A percentile compares a stretch with the other conserved stretches of the same genome.
phyloP scores from a whole-genome alignment of 1,284 basidiomycete species.

The Pseudozyma hubeiensis region DNA sequence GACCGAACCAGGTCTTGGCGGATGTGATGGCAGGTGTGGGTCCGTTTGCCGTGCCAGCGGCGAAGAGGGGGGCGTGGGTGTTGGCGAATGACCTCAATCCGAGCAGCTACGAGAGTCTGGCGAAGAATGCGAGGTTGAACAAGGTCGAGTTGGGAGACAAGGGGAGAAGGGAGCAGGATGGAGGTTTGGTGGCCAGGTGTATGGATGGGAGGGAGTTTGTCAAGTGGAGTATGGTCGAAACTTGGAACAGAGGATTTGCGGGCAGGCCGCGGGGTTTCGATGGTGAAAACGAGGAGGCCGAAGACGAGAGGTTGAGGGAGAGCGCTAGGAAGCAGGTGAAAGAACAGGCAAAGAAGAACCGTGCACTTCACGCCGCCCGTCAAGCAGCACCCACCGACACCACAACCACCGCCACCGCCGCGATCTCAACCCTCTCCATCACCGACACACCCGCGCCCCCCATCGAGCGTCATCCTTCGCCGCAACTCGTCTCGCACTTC shows the following conservation, averaged over 20 bases:
- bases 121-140: constrained; percentile 51
- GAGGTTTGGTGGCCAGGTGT: constrained; percentile 37
- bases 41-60: constrained; percentile 93
- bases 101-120: constrained; percentile 81
- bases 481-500: constrained; percentile 76
- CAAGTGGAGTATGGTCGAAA: constrained; percentile 24
- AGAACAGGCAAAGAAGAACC: constrained; percentile 12
- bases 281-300: constrained; percentile 10
- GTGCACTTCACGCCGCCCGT: constrained; percentile 13
- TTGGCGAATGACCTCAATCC: constrained; percentile 96
- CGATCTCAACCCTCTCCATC: neutral
- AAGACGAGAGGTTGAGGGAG: constrained; percentile 26
- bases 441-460: neutral
- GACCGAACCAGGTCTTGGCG: constrained; percentile 76
- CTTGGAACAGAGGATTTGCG: constrained; percentile 49
- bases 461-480: neutral
- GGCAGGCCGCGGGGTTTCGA: constrained; percentile 36
- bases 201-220: constrained; percentile 62
- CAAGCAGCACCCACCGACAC: neutral
- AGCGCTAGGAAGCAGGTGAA: constrained; percentile 25
- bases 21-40: constrained; percentile 99
- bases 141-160: constrained; percentile 37
- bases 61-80: constrained; percentile 80
- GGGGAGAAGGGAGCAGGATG: constrained; percentile 13
- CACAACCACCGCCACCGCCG: neutral